Evolutionary conservation across 1,284 basidiomycete genomes (phyloP), one percentile per base, ranked within the genome.

Genomic region (Termitomyces sp.): DNA sequence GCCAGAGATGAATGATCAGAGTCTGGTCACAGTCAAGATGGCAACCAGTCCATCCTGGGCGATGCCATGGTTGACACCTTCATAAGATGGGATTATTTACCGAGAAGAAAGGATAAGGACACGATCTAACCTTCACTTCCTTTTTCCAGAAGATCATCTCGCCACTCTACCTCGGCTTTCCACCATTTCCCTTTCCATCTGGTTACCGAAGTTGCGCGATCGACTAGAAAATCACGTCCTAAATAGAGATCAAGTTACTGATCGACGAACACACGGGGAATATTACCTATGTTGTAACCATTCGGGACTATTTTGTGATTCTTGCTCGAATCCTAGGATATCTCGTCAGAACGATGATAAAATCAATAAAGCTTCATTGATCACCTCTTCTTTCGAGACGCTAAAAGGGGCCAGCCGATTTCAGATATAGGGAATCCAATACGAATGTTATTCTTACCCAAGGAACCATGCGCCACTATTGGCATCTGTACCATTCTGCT

Each of bases 11-110:
- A 1, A 30, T 17, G 24, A 9, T 56, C 13, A 58, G 1, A 52
- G 51, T 26, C 73, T 67, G 33, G 58, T 52, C 42, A 91, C 81
- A 4, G 84, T 91, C 30, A 92, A 73, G 38, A 92, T 71, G 13
- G 90, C 90, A n/a, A 91, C 79, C 34, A 76, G 78, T 5, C 90
- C 90, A 63, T 92, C 90, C 66, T 90, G 87, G 5, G 79, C 73
- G 48, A 92, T 92, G 42, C 76, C 82, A 63, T 92, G 90, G 64
- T 92, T 92, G 36, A 92, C 76, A 52, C 85, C 88, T 89, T 62
- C 13, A 19, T 30, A 2, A 26, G 15, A 31, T 2, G 19, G 21
- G 15, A 9, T 15, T 9, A 42, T 24, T 5, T 31, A 9, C 2
- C n/a, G 4, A 5, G 6, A 30, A 30, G 9, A 8, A 40, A 19